phyloP scores from a whole-genome alignment of 148 eudicot species.

The Chenopodium album region DNA sequence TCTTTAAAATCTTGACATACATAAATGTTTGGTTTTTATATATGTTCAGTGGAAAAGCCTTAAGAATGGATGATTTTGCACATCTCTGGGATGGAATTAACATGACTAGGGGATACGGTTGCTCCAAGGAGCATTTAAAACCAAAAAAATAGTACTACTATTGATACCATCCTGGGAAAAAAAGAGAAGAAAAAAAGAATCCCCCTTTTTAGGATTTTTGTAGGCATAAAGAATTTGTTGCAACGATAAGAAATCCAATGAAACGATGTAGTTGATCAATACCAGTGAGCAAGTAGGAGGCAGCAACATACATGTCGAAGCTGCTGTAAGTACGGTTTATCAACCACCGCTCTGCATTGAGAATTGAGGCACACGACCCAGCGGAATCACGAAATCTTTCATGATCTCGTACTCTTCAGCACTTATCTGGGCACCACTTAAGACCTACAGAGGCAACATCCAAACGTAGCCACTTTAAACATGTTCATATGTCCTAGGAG shows the following conservation, averaged over 20 bases:
- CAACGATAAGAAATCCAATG: background rate
- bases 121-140: background rate
- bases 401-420: conserved; percentile 67
- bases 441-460: conserved; percentile 42
- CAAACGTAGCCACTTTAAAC: background rate
- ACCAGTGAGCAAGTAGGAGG: background rate
- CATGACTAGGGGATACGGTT: background rate
- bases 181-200: no score
- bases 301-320: conserved; percentile 1
- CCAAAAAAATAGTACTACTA: no score
- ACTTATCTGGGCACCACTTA: conserved; percentile 64
- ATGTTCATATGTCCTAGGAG: background rate
- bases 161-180: background rate
- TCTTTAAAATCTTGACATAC: background rate
- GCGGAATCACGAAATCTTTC: conserved; percentile 82
- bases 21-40: background rate
- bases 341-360: conserved; percentile 65
- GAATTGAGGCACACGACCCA: conserved; percentile 67
- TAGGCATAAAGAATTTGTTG: background rate
- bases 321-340: conserved; percentile 5
- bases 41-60: background rate
- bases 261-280: conserved; percentile 9
- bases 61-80: background rate
- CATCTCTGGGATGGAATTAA: background rate
- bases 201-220: background rate